Base-by-base conservation (phyloP, 805 yeast species). In the Scheffersomyces coipomensis region DNA sequence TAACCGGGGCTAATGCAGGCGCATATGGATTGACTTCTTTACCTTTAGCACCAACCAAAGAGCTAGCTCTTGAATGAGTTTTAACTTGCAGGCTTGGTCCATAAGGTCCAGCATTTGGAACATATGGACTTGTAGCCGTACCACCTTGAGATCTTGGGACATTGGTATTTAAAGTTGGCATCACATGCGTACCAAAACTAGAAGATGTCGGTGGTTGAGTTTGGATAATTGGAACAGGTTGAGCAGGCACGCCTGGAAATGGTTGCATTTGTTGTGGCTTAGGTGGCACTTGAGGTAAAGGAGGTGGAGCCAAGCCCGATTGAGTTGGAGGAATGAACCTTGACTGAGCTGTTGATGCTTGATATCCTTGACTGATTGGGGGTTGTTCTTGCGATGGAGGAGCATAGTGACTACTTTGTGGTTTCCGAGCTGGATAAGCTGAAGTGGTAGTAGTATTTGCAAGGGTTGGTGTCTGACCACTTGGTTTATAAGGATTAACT, bases 31-130 rank as follows among this genome's bases (percentile, higher is more conserved):
- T 68, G 12, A 54, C 48, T 25, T 66, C 73, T 42, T 61, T 68
- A 2, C 69, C 68, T 35, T 55, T 64, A 6, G 52, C 68, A 2
- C 73, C 73, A 10, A 68, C 58, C 24, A 68, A 51, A 1, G 74
- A 68, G 44, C 60, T 62, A 2, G 68, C 64, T 42, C 75, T 49
- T 5, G 73, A 66, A 42, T 68, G 73, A 0, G 64, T 55, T 34
- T 60, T 58, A 44, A 54, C 51, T 44, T 62, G 62, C 23, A 46
- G 51, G 29, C 55, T 53, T 4, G 75, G 75, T 6, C 68, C 74
- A 41, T 69, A 69, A 2, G 73, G 75, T 6, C 75, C 75, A 9
- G 70, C 56, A 34, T 60, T 57, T 1, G 75, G 75, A 9, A 69
- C 68, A 45, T 69, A 69, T 2, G 74, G 73, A 40, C 72, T 66